phyloP scores from a whole-genome alignment of 1,139 yeast species.

The Blastobotrys indianensis region DNA sequence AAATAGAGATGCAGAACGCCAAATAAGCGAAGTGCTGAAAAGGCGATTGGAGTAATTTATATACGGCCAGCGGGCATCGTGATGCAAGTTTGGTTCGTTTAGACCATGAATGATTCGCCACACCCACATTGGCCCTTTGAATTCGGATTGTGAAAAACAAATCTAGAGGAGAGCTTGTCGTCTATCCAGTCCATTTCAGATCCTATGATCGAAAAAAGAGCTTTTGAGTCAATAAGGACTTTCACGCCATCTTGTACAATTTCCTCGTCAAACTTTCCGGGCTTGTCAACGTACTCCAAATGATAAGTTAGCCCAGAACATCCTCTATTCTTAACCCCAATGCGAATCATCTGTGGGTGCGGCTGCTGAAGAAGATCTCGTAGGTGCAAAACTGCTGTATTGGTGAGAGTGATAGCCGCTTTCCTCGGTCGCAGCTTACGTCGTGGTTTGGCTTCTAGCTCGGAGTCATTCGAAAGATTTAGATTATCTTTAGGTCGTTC shows the following conservation, averaged over 20 bases:
- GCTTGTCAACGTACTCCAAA: conserved; percentile 79
- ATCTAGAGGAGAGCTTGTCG: conserved; percentile 81
- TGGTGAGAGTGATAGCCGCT: conserved; percentile 76
- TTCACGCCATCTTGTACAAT: conserved; percentile 85
- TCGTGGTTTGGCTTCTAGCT: conserved; percentile 31
- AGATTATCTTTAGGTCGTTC: no score
- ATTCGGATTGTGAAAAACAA: conserved; percentile 90
- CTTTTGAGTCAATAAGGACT: conserved; percentile 91
- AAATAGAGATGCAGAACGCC: no score
- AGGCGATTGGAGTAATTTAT: no score
- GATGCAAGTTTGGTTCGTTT: conserved; percentile 16
- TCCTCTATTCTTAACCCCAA: conserved; percentile 93
- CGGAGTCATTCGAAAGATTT: no score
- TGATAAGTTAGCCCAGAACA: conserved; percentile 93
- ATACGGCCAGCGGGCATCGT: no score
- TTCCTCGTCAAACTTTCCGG: conserved; percentile 90
- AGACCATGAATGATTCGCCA: conserved; percentile 97
- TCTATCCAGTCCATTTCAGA: conserved; percentile 98
- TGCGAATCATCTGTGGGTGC: conserved; percentile 78
- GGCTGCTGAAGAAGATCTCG: conserved; percentile 67
- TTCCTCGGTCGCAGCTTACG: conserved; percentile 77
- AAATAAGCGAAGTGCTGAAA: no score
- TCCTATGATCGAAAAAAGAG: conserved; percentile 90
- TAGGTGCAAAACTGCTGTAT: conserved; percentile 69
- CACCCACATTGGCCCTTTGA: conserved; percentile 98